Evolutionary conservation across 768 basidiomycete species (phyloP).

Genomic region (Trametes maxima): DNA sequence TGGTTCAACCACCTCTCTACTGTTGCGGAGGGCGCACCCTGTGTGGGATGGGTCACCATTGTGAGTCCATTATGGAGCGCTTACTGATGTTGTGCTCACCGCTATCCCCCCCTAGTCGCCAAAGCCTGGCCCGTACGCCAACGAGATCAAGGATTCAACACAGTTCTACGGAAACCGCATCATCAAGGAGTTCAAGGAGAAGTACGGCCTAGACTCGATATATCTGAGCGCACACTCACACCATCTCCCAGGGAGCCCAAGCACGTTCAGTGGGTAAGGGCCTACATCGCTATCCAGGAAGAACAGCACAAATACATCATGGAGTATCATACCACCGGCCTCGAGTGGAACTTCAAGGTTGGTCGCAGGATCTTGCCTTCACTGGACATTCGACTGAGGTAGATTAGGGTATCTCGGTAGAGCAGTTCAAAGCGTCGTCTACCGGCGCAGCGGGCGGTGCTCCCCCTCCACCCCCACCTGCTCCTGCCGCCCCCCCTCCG

Average conservation of each 20-base stretch:
- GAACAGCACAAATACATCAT: conserved; percentile 80
- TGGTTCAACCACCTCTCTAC: conserved; percentile 82
- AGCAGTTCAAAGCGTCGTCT: conserved; percentile 50
- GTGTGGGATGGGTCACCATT: conserved; percentile 84
- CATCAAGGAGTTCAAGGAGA: conserved; percentile 91
- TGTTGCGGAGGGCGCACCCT: conserved; percentile 80
- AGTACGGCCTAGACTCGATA: conserved; percentile 46
- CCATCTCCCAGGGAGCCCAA: conserved; percentile 67
- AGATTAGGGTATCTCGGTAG: conserved; percentile 56
- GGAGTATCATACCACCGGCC: conserved; percentile 83
- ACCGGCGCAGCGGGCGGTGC: conserved; percentile 38
- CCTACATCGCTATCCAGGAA: conserved; percentile 71
- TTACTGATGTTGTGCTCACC: not conserved
- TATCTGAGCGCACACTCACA: not conserved
- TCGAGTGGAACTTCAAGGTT: conserved; percentile 88
- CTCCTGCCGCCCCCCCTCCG: conserved; percentile 31
- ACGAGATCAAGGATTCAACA: conserved; percentile 82
- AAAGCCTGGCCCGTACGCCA: conserved; percentile 80
- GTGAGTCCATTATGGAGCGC: conserved; percentile 51
- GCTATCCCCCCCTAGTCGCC: conserved; percentile 47
- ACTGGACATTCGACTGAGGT: not conserved
- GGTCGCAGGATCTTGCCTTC: conserved; percentile 8
- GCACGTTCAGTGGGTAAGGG: conserved; percentile 87
- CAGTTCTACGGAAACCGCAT: conserved; percentile 89
- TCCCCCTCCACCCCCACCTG: conserved; percentile 35